These are phyloP conservation scores for Chrysanthemum makinoi DNA, from an alignment of 129 eudicot genomes.

Conservation along the genomic window DNA sequence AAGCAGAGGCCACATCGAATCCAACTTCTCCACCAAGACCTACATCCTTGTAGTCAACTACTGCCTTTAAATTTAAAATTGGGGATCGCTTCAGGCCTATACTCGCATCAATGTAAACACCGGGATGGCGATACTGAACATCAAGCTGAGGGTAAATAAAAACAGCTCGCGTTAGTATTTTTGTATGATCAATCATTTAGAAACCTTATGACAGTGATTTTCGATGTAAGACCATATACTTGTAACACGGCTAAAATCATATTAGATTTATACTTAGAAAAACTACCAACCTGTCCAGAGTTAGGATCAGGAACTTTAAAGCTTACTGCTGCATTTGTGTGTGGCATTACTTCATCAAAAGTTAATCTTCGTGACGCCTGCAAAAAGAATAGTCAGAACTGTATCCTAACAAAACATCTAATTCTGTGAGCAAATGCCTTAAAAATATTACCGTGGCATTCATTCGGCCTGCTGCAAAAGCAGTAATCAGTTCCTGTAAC, in stretches of 20 bases:
- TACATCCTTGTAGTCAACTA: constrained; percentile 58
- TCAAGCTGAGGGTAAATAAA: constrained; percentile 61
- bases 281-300: constrained; percentile 74
- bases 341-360: constrained; percentile 52
- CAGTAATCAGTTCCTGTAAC: constrained; percentile 68
- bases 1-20: constrained; percentile 73
- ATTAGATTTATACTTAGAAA: no score
- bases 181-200: neutral
- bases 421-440: neutral
- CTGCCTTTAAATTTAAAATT: constrained; percentile 63
- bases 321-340: constrained; percentile 64
- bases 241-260: no score
- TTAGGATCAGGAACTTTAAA: constrained; percentile 89
- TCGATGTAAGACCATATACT: no score
- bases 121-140: constrained; percentile 68
- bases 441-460: constrained; percentile 43
- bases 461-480: constrained; percentile 60
- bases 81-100: constrained; percentile 86
- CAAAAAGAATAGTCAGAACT: neutral
- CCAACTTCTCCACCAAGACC: constrained; percentile 78
- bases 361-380: constrained; percentile 85
- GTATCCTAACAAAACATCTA: neutral
- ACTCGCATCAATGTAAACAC: constrained; percentile 68
- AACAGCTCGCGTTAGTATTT: constrained; percentile 3
- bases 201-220: no score